Conservation (phyloP, 2,329 filamentous ascomycete species). For the Pezicula carpinea region DNA sequence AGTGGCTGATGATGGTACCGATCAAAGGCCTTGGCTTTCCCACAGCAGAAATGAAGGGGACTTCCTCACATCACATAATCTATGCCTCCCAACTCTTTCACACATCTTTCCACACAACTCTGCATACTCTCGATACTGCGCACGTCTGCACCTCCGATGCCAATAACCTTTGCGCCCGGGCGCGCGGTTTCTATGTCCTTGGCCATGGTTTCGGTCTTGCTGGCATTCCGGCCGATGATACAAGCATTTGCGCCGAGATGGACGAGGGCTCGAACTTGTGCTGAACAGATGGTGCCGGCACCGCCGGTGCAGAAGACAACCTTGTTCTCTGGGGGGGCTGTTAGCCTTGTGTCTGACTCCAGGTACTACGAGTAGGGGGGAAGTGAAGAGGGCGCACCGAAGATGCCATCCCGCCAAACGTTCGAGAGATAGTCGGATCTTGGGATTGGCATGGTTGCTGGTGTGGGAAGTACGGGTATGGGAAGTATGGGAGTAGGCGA, state of each 20-base stretch:
- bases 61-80: conserved; percentile 83
- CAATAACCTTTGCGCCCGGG: conserved; percentile 76
- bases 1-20: neutral
- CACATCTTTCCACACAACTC: conserved; percentile 73
- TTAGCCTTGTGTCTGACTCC: conserved; percentile 1
- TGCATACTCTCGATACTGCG: conserved; percentile 66
- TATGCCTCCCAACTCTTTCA: conserved; percentile 77
- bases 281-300: conserved; percentile 88
- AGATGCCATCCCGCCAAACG: conserved; percentile 83
- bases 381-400: conserved; percentile 50
- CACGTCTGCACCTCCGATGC: conserved; percentile 77
- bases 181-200: conserved; percentile 77
- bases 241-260: conserved; percentile 88
- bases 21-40: neutral
- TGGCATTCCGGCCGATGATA: conserved; percentile 84
- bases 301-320: conserved; percentile 95
- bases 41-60: neutral
- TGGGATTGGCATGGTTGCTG: conserved; percentile 39
- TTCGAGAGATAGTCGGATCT: conserved; percentile 74
- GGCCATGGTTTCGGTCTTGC: conserved; percentile 80
- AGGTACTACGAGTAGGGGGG: too few relatives aligned
- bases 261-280: conserved; percentile 87
- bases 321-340: conserved; percentile 60
- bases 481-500: neutral
- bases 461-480: too few relatives aligned